Evolutionary conservation across 495 filamentous ascomycete genomes (phyloP), one percentile per base, ranked within the genome.

Genomic region (Trichoderma gamsii): DNA sequence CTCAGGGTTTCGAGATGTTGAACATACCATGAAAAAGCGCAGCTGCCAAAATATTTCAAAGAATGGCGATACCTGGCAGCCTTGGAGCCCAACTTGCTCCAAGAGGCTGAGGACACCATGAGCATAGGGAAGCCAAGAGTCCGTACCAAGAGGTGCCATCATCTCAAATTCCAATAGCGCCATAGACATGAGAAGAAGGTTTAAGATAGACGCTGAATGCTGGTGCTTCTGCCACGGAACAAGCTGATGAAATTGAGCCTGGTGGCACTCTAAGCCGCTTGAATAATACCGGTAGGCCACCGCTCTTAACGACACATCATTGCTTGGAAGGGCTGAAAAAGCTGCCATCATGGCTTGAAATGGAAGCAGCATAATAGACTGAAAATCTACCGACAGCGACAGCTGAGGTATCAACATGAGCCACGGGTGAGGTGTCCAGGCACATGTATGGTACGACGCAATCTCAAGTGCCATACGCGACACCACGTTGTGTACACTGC

Each of bases 81-180:
- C 49, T 21, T 25, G 18, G n/a, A n/a, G 49, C 9, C 18, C 21
- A 4, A 11, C 49, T 21, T 52, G 49, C 21, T 52, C 49, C 9
- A 52, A 7, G 18, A 52, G 49, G 49, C 49, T 18, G 3, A 61
- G 23, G 3, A 13, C 56, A 7, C 56, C 56, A 32, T 61, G 35
- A 18, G 56, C 56, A 32, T 61, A 25, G 4, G 56, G 56, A 18
- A 61, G 3, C 56, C 56, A 61, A 2, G 56, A 61, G n/a, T 61
- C 56, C 12, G 25, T 13, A 15, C 74, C 77, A 73, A 69, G 25
- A 35, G 73, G 74, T 1, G 76, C 78, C n/a, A 51, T 79, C 46
- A 77, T 80, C 63, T 71, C 72, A 12, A 52, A 32, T 52, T 59
- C 61, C 23, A 72, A 72, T 67, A n/a, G 29, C 65, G 76, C 80